Percentiles rank a stretch among this genome's conserved stretches.
These are phyloP conservation scores for Arbutus unedo DNA, from an alignment of 148 eudicot genomes.

Conservation along the genomic window DNA sequence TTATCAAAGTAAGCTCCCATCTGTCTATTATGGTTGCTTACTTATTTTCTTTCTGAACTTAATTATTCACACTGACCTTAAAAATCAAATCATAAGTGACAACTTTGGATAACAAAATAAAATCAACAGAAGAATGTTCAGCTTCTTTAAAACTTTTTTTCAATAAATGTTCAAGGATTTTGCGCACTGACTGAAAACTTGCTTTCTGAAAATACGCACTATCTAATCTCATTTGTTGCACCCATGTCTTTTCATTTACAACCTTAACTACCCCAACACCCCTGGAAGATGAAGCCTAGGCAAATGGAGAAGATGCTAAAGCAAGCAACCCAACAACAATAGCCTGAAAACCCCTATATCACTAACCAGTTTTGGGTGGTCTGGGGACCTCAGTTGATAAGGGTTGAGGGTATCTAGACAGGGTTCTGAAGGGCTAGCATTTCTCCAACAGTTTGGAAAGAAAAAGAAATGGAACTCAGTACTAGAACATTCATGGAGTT, in stretches of 20 bases:
- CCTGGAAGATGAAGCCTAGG: neutral
- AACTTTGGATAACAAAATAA: no score
- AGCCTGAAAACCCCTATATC: neutral
- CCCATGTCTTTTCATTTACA: neutral
- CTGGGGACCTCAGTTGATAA: neutral
- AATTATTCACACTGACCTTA: no score
- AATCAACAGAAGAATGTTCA: no score
- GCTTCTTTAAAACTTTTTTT: neutral
- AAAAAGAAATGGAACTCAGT: neutral
- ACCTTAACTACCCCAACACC: neutral
- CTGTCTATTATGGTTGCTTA: no score
- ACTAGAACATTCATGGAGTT: neutral
- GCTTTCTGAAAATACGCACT: neutral
- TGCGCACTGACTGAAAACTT: neutral
- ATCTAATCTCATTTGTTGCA: neutral
- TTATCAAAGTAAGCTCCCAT: no score
- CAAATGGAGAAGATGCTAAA: neutral
- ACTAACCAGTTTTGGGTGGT: neutral
- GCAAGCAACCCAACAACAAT: neutral
- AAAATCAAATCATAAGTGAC: no score
- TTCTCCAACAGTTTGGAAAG: neutral
- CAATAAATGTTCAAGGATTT: neutral
- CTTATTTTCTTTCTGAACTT: no score
- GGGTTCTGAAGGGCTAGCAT: neutral
- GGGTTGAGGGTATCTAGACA: no score